Base-by-base conservation (phyloP, 2,329 filamentous ascomycete species). In the Pseudocercospora cruenta region DNA sequence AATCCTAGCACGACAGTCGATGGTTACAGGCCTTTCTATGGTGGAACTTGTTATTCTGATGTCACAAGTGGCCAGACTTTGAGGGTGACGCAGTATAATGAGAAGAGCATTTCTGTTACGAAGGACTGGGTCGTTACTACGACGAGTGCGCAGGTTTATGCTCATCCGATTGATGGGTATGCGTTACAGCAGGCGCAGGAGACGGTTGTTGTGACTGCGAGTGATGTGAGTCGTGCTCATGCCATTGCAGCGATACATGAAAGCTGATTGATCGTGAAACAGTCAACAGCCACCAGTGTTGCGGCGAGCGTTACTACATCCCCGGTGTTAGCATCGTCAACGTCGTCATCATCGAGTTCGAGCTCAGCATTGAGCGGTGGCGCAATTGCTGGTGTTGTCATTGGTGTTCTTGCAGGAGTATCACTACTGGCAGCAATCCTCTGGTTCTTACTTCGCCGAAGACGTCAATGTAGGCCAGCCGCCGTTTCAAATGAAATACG, bases 111-210 rank as follows among this genome's bases (percentile, higher is more conserved):
- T 10, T 39, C 39, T 14, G 67, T 43, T 21, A 65, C 67, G 6
- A 55, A 54, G n/a, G 58, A 59, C 1, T 63, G 62, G 28, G 61
- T 63, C 8, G 60, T 55, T 5, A 69, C 54, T 4, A 63, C 45
- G 2, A 58, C 39, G 8, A 55, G 54, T n/a, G 60, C 36, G 9
- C 60, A 64, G 33, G 60, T 69, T 4, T 67, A 67, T 53, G 65
- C 67, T 4, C 62, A 66, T 55, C 65, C 66, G 4, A 69, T 69
- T 21, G 67, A 67, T 62, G 67, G 67, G 2, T 68, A 68, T 54
- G 66, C 63, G 5, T 8, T 65, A 3, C 43, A 61, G 28, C 28
- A 59, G 26, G 33, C 63, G 14, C 64, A 66, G 47, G 36, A 63
- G n/a, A 63, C 65, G 12, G 45, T 64, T 24, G 47, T 60, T 39